Conservation (phyloP, 2,329 filamentous ascomycete genomes). For the Paecilomyces fulvus region DNA sequence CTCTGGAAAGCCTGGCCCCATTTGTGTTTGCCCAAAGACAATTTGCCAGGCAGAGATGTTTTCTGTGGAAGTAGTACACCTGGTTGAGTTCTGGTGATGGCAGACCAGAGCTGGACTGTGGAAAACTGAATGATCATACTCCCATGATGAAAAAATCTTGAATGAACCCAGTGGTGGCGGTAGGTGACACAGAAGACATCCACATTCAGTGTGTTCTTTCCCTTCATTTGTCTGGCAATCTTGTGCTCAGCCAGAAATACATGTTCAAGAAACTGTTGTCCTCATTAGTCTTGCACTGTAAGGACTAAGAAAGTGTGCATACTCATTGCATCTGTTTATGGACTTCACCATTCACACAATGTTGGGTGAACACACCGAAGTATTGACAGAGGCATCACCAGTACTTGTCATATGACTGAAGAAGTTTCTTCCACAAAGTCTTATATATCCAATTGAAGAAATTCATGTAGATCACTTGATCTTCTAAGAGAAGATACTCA, state of each 20-base stretch:
- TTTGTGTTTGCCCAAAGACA: not conserved
- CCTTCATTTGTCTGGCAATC: slow-evolving; percentile 9
- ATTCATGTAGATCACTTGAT: slow-evolving; percentile 17
- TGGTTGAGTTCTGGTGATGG: slow-evolving; percentile 14
- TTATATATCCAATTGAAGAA: slow-evolving; percentile 20
- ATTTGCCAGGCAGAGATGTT: not conserved
- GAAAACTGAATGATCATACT: slow-evolving; percentile 16
- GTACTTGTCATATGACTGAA: too few relatives aligned
- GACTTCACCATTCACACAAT: too few relatives aligned
- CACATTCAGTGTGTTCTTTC: too few relatives aligned
- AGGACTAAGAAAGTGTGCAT: slow-evolving; percentile 4
- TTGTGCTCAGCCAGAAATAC: slow-evolving; percentile 12
- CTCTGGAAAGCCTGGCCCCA: slow-evolving; percentile 10
- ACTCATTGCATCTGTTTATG: slow-evolving; percentile 2
- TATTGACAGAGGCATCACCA: too few relatives aligned
- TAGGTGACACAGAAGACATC: slow-evolving; percentile 9
- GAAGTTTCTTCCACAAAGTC: slow-evolving; percentile 6
- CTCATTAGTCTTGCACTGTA: slow-evolving; percentile 4
- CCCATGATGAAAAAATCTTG: slow-evolving; percentile 12
- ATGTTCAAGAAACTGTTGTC: slow-evolving; percentile 15
- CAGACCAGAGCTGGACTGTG: slow-evolving; percentile 14
- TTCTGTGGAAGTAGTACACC: slow-evolving; percentile 15
- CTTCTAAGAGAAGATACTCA: slow-evolving; percentile 14
- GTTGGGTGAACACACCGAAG: too few relatives aligned
- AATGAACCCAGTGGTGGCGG: slow-evolving; percentile 17